phyloP scores from a whole-genome alignment of 371 early-diverging fungal species.

The Lichtheimia hyalospora region DNA sequence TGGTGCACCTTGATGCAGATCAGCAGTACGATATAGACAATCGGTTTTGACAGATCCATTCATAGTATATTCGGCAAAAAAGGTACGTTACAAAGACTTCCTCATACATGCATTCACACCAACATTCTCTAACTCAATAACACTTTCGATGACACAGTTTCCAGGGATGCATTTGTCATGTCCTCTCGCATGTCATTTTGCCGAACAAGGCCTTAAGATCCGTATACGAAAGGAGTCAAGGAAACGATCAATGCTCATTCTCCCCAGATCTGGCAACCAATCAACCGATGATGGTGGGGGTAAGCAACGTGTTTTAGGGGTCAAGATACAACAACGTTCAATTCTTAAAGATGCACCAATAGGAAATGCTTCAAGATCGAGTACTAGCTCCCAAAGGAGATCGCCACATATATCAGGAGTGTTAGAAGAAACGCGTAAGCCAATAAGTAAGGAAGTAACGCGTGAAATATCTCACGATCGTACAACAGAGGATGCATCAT shows the following conservation, averaged over 20 bases:
- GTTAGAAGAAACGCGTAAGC: too few relatives aligned
- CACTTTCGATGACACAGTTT: conserved; percentile 25
- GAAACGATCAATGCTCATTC: conserved; percentile 8
- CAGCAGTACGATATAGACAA: conserved; percentile 23
- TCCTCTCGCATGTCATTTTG: conserved; percentile 60
- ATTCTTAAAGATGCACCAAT: too few relatives aligned
- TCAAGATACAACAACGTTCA: too few relatives aligned
- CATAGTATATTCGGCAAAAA: conserved; percentile 46
- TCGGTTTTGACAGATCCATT: conserved; percentile 41
- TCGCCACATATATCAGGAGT: too few relatives aligned
- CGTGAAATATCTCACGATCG: too few relatives aligned
- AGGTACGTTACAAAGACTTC: conserved; percentile 11
- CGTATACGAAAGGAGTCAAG: conserved; percentile 62
- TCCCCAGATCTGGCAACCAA: neutral
- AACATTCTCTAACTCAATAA: neutral
- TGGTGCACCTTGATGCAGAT: conserved; percentile 3
- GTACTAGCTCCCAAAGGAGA: too few relatives aligned
- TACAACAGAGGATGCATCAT: too few relatives aligned
- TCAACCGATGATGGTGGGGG: neutral
- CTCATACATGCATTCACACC: neutral
- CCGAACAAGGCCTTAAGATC: conserved; percentile 70
- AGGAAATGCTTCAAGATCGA: too few relatives aligned
- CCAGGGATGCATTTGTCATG: conserved; percentile 65
- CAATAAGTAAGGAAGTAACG: too few relatives aligned
- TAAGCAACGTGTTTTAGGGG: too few relatives aligned